Conservation (phyloP, 768 basidiomycete species). For the Lentinula raphanica region DNA sequence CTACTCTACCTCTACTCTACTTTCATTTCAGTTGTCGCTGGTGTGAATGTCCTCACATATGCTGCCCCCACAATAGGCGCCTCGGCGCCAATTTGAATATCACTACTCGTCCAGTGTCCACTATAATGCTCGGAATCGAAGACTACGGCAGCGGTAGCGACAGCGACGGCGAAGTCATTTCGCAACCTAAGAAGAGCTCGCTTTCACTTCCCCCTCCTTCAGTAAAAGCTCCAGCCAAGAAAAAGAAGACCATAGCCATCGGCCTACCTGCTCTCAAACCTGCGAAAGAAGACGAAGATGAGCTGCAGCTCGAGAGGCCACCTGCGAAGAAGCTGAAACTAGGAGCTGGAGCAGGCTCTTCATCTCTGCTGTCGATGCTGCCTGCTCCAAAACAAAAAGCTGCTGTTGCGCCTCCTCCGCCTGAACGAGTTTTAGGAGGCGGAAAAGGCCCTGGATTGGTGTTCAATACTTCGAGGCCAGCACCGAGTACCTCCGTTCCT, state of each 20-base stretch:
- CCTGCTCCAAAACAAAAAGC: conserved; percentile 64
- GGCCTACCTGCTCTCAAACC: conserved; percentile 43
- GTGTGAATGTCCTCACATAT: no score
- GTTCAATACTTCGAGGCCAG: conserved; percentile 36
- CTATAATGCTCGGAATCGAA: conserved; percentile 66
- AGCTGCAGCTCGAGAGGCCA: conserved; percentile 36
- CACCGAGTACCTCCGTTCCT: neutral
- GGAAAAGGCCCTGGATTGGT: conserved; percentile 58
- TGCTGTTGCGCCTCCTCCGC: conserved; percentile 30
- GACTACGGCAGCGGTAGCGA: conserved; percentile 73
- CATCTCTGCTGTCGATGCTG: conserved; percentile 66
- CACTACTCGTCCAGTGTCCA: conserved; percentile 4
- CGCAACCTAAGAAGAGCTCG: conserved; percentile 9
- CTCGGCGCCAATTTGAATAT: no score
- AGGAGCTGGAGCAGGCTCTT: conserved; percentile 52
- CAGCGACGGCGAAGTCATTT: conserved; percentile 27
- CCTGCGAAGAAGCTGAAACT: conserved; percentile 55
- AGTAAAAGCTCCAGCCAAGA: conserved; percentile 30
- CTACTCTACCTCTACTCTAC: no score
- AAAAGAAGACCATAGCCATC: conserved; percentile 60
- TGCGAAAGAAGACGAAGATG: conserved; percentile 33
- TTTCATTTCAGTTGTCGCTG: no score
- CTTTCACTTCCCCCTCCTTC: conserved; percentile 20
- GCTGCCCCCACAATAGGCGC: no score
- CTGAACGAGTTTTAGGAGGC: conserved; percentile 59